phyloP scores from a whole-genome alignment of 306 rosid genomes.

The Erythrophleum fordii region DNA sequence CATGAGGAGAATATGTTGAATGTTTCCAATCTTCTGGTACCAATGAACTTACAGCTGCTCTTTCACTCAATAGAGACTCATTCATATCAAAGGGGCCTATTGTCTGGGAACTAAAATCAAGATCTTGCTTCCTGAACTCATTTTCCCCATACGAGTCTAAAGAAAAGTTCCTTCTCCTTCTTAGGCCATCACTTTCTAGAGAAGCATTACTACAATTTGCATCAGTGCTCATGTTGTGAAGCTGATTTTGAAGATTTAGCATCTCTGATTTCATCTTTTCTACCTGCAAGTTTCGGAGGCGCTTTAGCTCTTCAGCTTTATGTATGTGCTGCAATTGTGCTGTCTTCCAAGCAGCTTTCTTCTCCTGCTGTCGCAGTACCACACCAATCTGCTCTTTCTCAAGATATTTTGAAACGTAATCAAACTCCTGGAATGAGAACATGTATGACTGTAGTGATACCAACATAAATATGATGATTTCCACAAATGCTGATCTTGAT shows the following conservation, averaged over 20 bases:
- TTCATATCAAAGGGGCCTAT: constrained; percentile 49
- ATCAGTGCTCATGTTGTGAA: constrained; percentile 58
- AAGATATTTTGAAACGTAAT: constrained; percentile 78
- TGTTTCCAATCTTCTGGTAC: constrained; percentile 49
- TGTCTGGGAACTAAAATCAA: constrained; percentile 44
- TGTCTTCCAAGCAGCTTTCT: constrained; percentile 87
- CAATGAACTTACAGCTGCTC: constrained; percentile 44
- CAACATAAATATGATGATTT: constrained; percentile 84
- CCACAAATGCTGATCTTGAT: constrained; percentile 87
- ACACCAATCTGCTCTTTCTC: constrained; percentile 96
- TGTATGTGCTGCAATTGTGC: constrained; percentile 78
- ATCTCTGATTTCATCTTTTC: constrained; percentile 97
- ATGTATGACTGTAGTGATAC: constrained; percentile 86
- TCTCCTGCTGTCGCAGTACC: constrained; percentile 79
- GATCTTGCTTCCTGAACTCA: constrained; percentile 49
- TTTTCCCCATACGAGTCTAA: constrained; percentile 28
- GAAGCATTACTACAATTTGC: constrained; percentile 55
- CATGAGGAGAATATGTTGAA: constrained; percentile 52
- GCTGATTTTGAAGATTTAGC: constrained; percentile 81
- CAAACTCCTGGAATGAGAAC: constrained; percentile 81
- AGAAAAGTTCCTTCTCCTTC: constrained; percentile 57
- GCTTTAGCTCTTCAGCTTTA: constrained; percentile 75
- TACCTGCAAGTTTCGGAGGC: constrained; percentile 81
- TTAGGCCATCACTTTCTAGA: constrained; percentile 56
- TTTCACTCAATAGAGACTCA: constrained; percentile 53